These are phyloP conservation scores for Nannochloropsis salina DNA, from an alignment of 108 stramenopile genomes.

Conservation along the genomic window DNA sequence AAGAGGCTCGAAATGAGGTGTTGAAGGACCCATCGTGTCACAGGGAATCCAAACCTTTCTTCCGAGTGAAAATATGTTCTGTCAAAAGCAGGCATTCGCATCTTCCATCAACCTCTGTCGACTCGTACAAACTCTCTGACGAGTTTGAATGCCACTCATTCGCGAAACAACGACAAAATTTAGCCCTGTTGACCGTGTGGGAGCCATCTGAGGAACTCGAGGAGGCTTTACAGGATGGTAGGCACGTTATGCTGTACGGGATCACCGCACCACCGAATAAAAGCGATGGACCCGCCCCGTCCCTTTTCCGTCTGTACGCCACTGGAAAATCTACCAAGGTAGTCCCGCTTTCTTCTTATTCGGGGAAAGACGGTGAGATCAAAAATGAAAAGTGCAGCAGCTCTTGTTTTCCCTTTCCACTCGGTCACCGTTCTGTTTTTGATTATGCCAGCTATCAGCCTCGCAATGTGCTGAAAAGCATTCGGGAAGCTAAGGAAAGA, in stretches of 20 bases:
- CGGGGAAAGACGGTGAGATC: not conserved
- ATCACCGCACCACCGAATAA: not conserved
- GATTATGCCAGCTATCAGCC: not conserved
- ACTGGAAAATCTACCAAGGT: not conserved
- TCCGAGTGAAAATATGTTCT: not conserved
- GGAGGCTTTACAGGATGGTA: slow-evolving; percentile 6
- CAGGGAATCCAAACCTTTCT: slow-evolving; percentile 1
- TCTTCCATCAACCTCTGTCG: not conserved
- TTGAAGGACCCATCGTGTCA: not conserved
- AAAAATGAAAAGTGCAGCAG: not conserved
- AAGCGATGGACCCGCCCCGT: not conserved
- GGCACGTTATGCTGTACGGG: not conserved
- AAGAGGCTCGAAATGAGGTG: not conserved
- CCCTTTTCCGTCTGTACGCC: not conserved
- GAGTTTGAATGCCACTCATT: not conserved
- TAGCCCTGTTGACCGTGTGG: slow-evolving; percentile 12
- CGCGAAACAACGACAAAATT: not conserved
- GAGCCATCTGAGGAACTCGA: not conserved
- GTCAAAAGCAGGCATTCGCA: not conserved
- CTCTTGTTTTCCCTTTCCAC: no score
- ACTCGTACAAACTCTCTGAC: not conserved
- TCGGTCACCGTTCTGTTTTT: not conserved
- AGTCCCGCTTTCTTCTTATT: not conserved
- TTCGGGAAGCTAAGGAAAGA: not conserved
- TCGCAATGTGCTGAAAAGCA: not conserved